phyloP scores from a whole-genome alignment of 1,139 yeast species.

The Pichia sp. region DNA sequence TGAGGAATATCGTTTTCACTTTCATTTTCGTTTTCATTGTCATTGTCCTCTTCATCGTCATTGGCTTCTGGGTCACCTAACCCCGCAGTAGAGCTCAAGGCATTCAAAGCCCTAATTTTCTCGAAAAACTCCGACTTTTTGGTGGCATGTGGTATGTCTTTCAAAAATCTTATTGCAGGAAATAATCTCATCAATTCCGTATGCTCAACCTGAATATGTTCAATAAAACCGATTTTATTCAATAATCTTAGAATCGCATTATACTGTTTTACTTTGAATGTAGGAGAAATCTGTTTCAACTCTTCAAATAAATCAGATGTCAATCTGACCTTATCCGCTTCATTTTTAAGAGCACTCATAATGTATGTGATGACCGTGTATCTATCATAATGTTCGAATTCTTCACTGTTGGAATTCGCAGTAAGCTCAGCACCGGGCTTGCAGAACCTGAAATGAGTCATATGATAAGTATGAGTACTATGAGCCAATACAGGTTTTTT shows the following conservation, averaged over 20 bases:
- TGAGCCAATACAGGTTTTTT: slow-evolving; percentile 25
- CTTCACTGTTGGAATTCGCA: not conserved
- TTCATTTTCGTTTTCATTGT: slow-evolving; percentile 39
- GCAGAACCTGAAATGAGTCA: slow-evolving; percentile 18
- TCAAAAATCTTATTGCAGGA: slow-evolving; percentile 18
- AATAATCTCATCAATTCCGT: slow-evolving; percentile 17
- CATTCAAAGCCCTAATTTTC: not conserved
- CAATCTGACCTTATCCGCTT: slow-evolving; percentile 53
- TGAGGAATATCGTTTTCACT: slow-evolving; percentile 50
- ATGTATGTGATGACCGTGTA: slow-evolving; percentile 27
- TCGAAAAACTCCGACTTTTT: slow-evolving; percentile 10
- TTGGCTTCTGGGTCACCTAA: not conserved
- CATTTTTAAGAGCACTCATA: slow-evolving; percentile 47
- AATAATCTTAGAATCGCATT: slow-evolving; percentile 10
- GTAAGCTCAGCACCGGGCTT: not conserved
- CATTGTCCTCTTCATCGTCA: not conserved
- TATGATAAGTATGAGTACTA: slow-evolving; percentile 15
- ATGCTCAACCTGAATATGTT: slow-evolving; percentile 18
- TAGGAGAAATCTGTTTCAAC: slow-evolving; percentile 37
- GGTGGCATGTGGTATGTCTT: slow-evolving; percentile 28
- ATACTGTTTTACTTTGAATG: slow-evolving; percentile 10
- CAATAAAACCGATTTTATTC: slow-evolving; percentile 13
- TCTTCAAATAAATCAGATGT: slow-evolving; percentile 53
- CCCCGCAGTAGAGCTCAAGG: not conserved
- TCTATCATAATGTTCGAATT: slow-evolving; percentile 5